A percentile compares a stretch with the other conserved stretches of the same genome.
Evolutionary conservation across 2,329 filamentous ascomycete genomes (phyloP).

Genomic region (Aspergillus chevalieri): DNA sequence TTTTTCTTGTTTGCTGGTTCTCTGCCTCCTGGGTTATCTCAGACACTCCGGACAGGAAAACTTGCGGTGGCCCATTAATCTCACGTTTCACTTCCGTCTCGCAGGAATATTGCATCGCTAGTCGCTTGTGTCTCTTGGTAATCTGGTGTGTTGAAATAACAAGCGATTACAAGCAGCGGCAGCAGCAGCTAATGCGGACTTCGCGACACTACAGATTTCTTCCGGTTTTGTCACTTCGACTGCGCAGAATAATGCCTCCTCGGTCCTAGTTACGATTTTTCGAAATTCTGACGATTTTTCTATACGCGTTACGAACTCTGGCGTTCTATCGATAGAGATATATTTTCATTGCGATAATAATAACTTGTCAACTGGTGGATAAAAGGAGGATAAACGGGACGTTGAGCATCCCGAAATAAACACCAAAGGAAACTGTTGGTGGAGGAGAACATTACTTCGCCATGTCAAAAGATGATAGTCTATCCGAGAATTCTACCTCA

Average conservation of each 20-base stretch:
- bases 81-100: not conserved
- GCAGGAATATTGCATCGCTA: not conserved
- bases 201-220: not conserved
- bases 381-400: not conserved
- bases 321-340: not conserved
- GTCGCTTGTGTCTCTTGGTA: not conserved
- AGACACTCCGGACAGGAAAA: not conserved
- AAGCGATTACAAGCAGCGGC: not conserved
- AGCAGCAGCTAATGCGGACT: not conserved
- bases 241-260: not conserved
- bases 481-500: not conserved
- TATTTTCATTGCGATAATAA: not conserved
- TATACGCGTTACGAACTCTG: not conserved
- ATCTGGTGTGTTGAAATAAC: not conserved
- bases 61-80: not conserved
- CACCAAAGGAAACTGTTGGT: not conserved
- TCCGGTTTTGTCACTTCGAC: not conserved
- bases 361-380: not conserved
- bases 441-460: not conserved
- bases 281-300: no score
- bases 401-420: not conserved
- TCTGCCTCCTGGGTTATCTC: not conserved
- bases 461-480: not conserved
- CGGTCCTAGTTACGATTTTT: not conserved
- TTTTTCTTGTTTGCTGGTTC: not conserved